Percentiles rank a stretch among this genome's conserved stretches.
phyloP scores from a whole-genome alignment of 202 grass and related monocot species.

The Elaeis oleifera region DNA sequence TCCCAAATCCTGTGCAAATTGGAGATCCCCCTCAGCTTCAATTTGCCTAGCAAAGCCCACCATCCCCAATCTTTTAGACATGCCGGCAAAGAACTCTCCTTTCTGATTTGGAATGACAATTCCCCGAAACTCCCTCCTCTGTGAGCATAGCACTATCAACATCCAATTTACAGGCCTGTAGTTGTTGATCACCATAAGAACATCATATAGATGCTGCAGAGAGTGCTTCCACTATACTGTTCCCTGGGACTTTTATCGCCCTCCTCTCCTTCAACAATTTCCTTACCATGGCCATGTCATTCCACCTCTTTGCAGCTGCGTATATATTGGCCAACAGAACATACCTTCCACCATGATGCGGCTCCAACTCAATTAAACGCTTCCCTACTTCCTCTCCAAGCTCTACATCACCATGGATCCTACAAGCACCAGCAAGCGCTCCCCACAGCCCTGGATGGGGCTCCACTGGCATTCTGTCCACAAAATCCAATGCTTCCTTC shows the following conservation, averaged over 20 bases:
- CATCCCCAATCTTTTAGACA: too few relatives aligned
- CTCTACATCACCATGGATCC: conserved; percentile 15
- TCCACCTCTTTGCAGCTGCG: conserved; percentile 35
- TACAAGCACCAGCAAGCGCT: conserved; percentile 13
- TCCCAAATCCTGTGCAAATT: too few relatives aligned
- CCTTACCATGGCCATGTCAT: conserved; percentile 40
- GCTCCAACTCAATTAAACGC: conserved; percentile 20
- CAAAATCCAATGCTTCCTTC: conserved; percentile 1
- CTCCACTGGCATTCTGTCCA: conserved; percentile 2
- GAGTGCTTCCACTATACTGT: conserved; percentile 23
- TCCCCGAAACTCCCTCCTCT: too few relatives aligned
- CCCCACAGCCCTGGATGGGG: conserved; percentile 4
- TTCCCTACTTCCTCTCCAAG: conserved; percentile 17
- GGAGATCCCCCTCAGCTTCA: too few relatives aligned
- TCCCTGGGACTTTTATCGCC: conserved; percentile 38
- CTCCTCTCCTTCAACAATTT: conserved; percentile 32
- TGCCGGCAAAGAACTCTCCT: too few relatives aligned
- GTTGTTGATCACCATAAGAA: too few relatives aligned
- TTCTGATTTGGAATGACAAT: too few relatives aligned
- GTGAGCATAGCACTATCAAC: too few relatives aligned
- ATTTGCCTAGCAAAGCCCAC: too few relatives aligned
- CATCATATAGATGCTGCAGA: neutral
- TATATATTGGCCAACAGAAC: conserved; percentile 15
- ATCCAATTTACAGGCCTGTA: too few relatives aligned
- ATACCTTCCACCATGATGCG: conserved; percentile 15